A percentile compares a stretch with the other conserved stretches of the same genome.
These are phyloP conservation scores for Aegle marmelos DNA, from an alignment of 345 rosid species.

Conservation along the genomic window DNA sequence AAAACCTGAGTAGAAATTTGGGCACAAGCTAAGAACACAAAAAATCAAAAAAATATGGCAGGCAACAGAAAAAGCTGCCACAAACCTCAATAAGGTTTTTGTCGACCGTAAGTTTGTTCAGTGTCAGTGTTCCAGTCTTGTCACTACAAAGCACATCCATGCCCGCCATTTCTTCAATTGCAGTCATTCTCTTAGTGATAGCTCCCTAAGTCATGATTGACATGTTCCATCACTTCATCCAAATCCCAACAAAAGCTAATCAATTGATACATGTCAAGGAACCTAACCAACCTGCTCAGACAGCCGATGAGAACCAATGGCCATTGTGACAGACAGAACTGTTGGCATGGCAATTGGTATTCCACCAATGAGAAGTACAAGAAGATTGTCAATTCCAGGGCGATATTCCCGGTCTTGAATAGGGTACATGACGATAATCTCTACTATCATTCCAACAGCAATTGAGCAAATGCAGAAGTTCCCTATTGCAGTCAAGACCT, in stretches of 20 bases:
- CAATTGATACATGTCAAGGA: constrained; percentile 5
- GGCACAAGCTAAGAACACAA: constrained; percentile 17
- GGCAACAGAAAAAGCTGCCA: neutral
- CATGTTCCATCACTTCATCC: constrained; percentile 12
- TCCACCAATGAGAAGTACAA: constrained; percentile 96
- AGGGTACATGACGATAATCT: constrained; percentile 93
- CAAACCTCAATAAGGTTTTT: constrained; percentile 94
- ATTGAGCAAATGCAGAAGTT: constrained; percentile 99
- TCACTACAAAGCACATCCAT: constrained; percentile 99
- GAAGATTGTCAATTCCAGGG: constrained; percentile 98
- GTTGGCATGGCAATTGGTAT: constrained; percentile 99
- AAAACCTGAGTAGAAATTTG: constrained; percentile 58
- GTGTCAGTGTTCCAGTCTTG: constrained; percentile 95
- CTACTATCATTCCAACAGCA: constrained; percentile 88
- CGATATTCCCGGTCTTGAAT: constrained; percentile 90
- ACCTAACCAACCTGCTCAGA: constrained; percentile 78
- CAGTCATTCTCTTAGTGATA: constrained; percentile 99
- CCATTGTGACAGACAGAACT: constrained; percentile 97
- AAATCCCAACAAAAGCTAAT: constrained; percentile 5
- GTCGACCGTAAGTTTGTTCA: constrained; percentile 95
- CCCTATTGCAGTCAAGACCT: constrained; percentile 99
- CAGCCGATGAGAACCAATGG: constrained; percentile 92
- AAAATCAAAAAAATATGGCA: neutral
- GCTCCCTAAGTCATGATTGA: constrained; percentile 67
- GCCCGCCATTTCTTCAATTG: constrained; percentile 99